Evolutionary conservation across 805 yeast genomes (phyloP).

Genomic region (Metschnikowia kunwiensis): DNA sequence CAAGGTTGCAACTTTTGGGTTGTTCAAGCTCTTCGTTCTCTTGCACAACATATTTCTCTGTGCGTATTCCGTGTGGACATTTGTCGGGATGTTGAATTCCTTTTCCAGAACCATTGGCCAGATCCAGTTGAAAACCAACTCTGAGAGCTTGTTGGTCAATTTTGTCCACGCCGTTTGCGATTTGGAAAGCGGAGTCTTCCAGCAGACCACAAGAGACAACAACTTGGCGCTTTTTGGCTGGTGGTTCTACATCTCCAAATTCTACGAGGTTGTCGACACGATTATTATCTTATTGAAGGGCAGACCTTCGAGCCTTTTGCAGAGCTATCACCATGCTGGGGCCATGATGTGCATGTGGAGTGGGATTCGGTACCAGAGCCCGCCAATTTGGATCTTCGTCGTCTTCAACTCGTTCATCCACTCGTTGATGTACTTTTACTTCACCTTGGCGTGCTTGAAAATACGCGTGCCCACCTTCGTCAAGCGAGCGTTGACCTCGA

Average conservation of each 20-base stretch:
- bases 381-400: conserved; percentile 79
- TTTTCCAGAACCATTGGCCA: conserved; percentile 40
- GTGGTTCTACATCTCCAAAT: conserved; percentile 67
- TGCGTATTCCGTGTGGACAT: conserved; percentile 68
- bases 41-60: conserved; percentile 61
- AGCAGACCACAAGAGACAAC: conserved; percentile 18
- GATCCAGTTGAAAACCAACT: conserved; percentile 12
- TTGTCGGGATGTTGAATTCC: conserved; percentile 57
- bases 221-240: conserved; percentile 58
- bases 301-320: conserved; percentile 60
- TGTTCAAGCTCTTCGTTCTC: conserved; percentile 54
- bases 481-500: conserved; percentile 58
- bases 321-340: conserved; percentile 75
- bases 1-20: conserved; percentile 39
- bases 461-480: conserved; percentile 54
- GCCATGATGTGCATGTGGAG: conserved; percentile 84
- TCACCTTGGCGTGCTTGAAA: conserved; percentile 56
- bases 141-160: conserved; percentile 33
- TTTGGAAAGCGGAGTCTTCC: conserved; percentile 57
- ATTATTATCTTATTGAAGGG: conserved; percentile 66
- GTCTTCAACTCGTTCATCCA: conserved; percentile 79
- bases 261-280: conserved; percentile 70
- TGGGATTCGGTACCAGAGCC: conserved; percentile 64
- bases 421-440: conserved; percentile 70
- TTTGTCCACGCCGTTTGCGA: conserved; percentile 66